Evolutionary conservation across 116 monocot species (phyloP).

Genomic region (Cymodocea nodosa): DNA sequence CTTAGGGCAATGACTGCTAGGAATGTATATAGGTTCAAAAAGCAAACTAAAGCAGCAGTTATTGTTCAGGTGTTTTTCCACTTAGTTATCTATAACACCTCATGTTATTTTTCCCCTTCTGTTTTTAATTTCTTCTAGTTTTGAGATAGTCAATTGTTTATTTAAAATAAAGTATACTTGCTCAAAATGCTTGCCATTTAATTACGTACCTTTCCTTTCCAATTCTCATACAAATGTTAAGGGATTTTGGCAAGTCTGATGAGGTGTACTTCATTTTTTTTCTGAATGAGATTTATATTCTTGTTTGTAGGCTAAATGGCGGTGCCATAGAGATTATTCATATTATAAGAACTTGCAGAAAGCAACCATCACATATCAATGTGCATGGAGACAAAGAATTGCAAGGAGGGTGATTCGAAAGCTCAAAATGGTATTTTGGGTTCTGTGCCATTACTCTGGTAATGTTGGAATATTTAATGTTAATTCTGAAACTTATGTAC

Average conservation of each 20-base stretch:
- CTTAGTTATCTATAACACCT: background rate
- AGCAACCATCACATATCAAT: slow-evolving; percentile 64
- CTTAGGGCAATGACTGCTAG: slow-evolving; percentile 73
- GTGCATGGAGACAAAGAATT: slow-evolving; percentile 92
- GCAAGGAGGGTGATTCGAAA: slow-evolving; percentile 83
- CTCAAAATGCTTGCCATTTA: too few species aligned
- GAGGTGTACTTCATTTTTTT: background rate
- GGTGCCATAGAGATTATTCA: slow-evolving; percentile 56
- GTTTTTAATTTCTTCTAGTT: too few species aligned
- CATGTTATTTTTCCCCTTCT: background rate
- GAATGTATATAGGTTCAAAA: slow-evolving; percentile 70
- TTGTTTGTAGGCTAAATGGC: slow-evolving; percentile 61
- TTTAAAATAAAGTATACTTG: background rate
- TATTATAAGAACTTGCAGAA: slow-evolving; percentile 63
- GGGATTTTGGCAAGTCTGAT: background rate
- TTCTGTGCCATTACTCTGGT: background rate
- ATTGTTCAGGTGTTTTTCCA: slow-evolving; percentile 51
- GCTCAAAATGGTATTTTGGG: slow-evolving; percentile 66
- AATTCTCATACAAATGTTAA: too few species aligned
- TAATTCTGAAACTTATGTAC: background rate
- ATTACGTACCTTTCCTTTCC: too few species aligned
- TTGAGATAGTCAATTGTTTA: background rate
- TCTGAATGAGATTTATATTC: background rate
- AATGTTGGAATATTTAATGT: background rate
- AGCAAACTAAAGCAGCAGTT: slow-evolving; percentile 72